Evolutionary conservation across 2,329 filamentous ascomycete species (phyloP), one percentile per base, ranked within the genome.

Genomic region (Fusarium devonianum): DNA sequence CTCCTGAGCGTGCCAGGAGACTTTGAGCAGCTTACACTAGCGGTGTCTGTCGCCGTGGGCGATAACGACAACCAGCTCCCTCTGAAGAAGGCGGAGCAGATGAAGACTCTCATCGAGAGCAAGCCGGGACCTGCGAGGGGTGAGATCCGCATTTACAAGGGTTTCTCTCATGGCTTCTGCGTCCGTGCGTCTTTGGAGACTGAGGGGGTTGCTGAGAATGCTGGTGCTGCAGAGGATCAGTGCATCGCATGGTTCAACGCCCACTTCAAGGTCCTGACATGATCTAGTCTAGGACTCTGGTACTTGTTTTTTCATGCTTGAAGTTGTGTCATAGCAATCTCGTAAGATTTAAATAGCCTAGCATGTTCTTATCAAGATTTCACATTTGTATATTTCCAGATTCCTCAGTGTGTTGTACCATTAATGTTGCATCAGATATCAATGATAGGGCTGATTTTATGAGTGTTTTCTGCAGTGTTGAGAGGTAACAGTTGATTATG

Each of bases 71-170:
- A 14, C 16, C 17, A 46, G 7, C 17, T 32, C 7, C 14, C 43
- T 3, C 16, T 33, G 4, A 10, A 14, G 4, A 11, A n/a, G 5
- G 28, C 22, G n/a, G 19, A 19, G 14, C 33, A 19, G 16, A 25
- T 46, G 28, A 19, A 40, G 5, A 5, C 11, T 19, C 11, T 38
- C 14, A 9, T 25, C 7, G 25, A 30, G n/a, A 13, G 17, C 14
- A 40, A 40, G 26, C 13, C 37, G 3, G 37, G 12, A n/a, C 6
- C 26, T 6, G 12, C 18, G 7, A 40, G n/a, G 17, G 36, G 34
- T 11, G 43, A 46, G 34, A 19, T 46, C 5, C 28, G 22, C 10
- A 7, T 46, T 2, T 46, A 46, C 9, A 34, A 16, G 13, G 19
- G 28, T 3, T 25, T 34, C 22, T 19, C 14, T 7, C 35, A 40